phyloP scores from a whole-genome alignment of 1,284 basidiomycete genomes.

The Sparassis latifolia region DNA sequence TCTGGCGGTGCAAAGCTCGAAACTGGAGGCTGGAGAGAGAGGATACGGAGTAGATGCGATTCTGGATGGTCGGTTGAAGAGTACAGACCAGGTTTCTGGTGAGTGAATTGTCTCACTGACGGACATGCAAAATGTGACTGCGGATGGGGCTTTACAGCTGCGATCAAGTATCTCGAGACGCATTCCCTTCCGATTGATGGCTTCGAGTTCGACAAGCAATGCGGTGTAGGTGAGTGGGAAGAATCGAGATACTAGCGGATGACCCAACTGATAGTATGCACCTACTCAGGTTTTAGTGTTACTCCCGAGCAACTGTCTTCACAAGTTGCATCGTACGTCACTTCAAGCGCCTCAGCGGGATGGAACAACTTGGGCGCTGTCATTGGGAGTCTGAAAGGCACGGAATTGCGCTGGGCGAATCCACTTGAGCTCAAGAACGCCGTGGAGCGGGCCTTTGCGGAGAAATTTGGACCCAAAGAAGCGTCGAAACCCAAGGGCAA shows the following conservation, averaged over 20 bases:
- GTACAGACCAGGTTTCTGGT: slow-evolving; percentile 87
- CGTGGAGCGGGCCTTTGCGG: slow-evolving; percentile 73
- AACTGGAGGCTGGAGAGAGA: slow-evolving; percentile 51
- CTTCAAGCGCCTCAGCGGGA: slow-evolving; percentile 47
- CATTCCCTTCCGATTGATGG: slow-evolving; percentile 60
- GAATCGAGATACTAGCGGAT: too few species aligned
- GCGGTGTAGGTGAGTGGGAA: slow-evolving; percentile 74
- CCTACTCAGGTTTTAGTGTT: slow-evolving; percentile 68
- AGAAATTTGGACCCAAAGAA: slow-evolving; percentile 77
- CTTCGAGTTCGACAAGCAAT: slow-evolving; percentile 72
- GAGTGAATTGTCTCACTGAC: neutral
- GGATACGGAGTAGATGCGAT: slow-evolving; percentile 69
- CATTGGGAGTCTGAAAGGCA: slow-evolving; percentile 68
- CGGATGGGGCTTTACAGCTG: slow-evolving; percentile 42
- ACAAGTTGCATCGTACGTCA: slow-evolving; percentile 59
- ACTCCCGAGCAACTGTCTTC: slow-evolving; percentile 63
- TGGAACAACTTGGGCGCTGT: slow-evolving; percentile 74
- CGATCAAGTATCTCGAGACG: slow-evolving; percentile 71
- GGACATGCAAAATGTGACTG: neutral
- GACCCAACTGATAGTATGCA: neutral
- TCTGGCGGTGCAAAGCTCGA: slow-evolving; percentile 60
- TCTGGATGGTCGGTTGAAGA: slow-evolving; percentile 68
- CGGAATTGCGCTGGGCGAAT: slow-evolving; percentile 84
- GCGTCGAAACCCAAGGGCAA: slow-evolving; percentile 65
- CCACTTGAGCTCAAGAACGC: slow-evolving; percentile 86